phyloP scores from a whole-genome alignment of 2,329 filamentous ascomycete species.

The Claviceps pazoutovae region DNA sequence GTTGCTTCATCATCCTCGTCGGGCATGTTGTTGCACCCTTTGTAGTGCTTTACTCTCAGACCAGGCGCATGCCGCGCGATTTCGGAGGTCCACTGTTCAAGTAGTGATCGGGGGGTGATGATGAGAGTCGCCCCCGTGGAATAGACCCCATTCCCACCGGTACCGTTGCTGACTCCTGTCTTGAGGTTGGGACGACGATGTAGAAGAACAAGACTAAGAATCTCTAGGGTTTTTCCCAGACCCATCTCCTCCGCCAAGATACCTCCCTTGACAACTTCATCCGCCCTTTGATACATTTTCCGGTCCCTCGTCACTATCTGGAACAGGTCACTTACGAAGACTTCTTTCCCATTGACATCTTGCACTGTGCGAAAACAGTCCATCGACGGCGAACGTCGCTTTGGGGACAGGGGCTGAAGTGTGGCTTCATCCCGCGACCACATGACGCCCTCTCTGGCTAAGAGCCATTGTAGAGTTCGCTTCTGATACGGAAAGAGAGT shows the following conservation, averaged over 20 bases:
- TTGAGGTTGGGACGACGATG: constrained; percentile 25
- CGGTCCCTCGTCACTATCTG: constrained; percentile 41
- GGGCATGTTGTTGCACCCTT: constrained; percentile 29
- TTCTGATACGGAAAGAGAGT: constrained; percentile 59
- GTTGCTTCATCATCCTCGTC: constrained; percentile 24
- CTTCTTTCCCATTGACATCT: constrained; percentile 22
- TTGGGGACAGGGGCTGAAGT: constrained; percentile 9
- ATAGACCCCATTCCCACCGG: constrained; percentile 29
- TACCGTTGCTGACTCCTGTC: constrained; percentile 7
- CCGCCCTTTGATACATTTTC: constrained; percentile 25
- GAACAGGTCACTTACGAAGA: constrained; percentile 49
- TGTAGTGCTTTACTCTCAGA: constrained; percentile 42
- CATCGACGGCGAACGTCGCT: constrained; percentile 1
- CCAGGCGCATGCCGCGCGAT: constrained; percentile 43
- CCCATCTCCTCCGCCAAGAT: constrained; percentile 76
- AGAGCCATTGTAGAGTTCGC: constrained; percentile 55
- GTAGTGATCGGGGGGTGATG: constrained; percentile 42
- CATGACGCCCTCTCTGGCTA: constrained; percentile 48
- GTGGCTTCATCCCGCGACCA: constrained; percentile 21
- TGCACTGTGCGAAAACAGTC: constrained; percentile 19
- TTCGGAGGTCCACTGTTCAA: constrained; percentile 49
- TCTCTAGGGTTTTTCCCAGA: constrained; percentile 65
- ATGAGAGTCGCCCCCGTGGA: constrained; percentile 46
- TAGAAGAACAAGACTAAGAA: constrained; percentile 54
- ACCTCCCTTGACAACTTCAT: constrained; percentile 38